Evolutionary conservation across 2,329 filamentous ascomycete species (phyloP).

Genomic region (Amauroascus verrucosus): DNA sequence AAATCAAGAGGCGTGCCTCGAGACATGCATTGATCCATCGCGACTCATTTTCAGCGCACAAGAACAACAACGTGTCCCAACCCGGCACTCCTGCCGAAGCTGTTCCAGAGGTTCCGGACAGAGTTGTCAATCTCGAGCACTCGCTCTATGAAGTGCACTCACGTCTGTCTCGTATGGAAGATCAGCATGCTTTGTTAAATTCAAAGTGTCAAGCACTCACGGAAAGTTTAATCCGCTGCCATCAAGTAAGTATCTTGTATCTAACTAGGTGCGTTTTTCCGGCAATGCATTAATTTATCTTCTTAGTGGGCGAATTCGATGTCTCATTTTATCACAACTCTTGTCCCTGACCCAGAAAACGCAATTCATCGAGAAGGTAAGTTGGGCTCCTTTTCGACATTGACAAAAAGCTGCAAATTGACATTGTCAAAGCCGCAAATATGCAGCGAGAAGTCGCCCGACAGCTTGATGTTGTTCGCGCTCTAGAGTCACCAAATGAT

Average conservation of each 20-base stretch:
- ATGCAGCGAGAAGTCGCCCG: slow-evolving; percentile 56
- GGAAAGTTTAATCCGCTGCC: slow-evolving; percentile 65
- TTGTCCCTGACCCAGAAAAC: slow-evolving; percentile 66
- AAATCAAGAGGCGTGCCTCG: slow-evolving; percentile 91
- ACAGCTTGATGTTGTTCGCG: slow-evolving; percentile 49
- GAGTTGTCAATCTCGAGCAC: slow-evolving; percentile 68
- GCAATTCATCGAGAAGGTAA: slow-evolving; percentile 72
- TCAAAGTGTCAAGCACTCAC: slow-evolving; percentile 71
- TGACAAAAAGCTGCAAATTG: neutral
- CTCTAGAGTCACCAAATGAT: slow-evolving; percentile 54
- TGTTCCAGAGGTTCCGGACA: slow-evolving; percentile 68
- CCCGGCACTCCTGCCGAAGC: slow-evolving; percentile 77
- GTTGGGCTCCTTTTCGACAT: slow-evolving; percentile 26
- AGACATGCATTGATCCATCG: slow-evolving; percentile 86
- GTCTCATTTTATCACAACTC: slow-evolving; percentile 59
- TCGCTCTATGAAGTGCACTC: slow-evolving; percentile 68
- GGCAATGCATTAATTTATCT: slow-evolving; percentile 9
- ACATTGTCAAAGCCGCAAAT: slow-evolving; percentile 34
- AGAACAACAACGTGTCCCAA: slow-evolving; percentile 62
- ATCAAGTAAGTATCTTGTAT: slow-evolving; percentile 43
- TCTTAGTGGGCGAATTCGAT: slow-evolving; percentile 79
- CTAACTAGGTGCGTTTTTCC: neutral
- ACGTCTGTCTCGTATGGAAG: slow-evolving; percentile 71
- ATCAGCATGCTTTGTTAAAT: slow-evolving; percentile 67
- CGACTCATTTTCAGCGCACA: slow-evolving; percentile 73